A percentile compares a stretch with the other conserved stretches of the same genome.
These are phyloP conservation scores for Euphrasia arctica DNA, from an alignment of 305 asterid genomes.

Conservation along the genomic window DNA sequence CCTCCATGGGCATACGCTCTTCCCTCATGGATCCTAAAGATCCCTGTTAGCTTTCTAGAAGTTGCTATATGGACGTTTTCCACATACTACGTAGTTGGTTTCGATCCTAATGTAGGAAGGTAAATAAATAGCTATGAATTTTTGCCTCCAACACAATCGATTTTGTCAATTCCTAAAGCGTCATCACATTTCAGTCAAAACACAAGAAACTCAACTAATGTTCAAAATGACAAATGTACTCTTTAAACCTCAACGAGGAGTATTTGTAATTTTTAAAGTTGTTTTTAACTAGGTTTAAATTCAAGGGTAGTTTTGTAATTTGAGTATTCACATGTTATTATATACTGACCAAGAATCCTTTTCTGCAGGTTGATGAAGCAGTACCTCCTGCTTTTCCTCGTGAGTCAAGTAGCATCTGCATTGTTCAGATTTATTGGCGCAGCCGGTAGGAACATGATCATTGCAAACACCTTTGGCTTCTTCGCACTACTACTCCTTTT, in stretches of 20 bases:
- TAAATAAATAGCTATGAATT: constrained; percentile 2
- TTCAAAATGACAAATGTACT: too few relatives aligned
- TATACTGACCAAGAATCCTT: constrained; percentile 1
- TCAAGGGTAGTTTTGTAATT: too few relatives aligned
- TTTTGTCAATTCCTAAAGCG: too few relatives aligned
- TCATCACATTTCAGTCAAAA: too few relatives aligned
- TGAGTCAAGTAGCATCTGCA: constrained; percentile 50
- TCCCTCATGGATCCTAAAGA: constrained; percentile 56
- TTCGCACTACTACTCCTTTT: constrained; percentile 57
- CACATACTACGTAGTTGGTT: constrained; percentile 53
- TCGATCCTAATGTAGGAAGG: constrained; percentile 50
- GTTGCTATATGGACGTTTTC: constrained; percentile 44
- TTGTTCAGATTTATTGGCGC: constrained; percentile 64
- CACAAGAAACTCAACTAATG: too few relatives aligned
- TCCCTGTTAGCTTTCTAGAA: constrained; percentile 49
- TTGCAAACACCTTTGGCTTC: constrained; percentile 72
- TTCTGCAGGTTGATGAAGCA: constrained; percentile 32
- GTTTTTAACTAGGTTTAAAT: not conserved
- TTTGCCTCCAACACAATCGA: too few relatives aligned
- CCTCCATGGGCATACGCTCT: constrained; percentile 68
- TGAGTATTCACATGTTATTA: not conserved
- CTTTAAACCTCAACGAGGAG: too few relatives aligned
- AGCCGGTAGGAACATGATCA: constrained; percentile 58
- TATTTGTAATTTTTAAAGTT: too few relatives aligned
- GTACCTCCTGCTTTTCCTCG: constrained; percentile 38